Base-by-base conservation (phyloP, 1,139 yeast species). In the Spencermartinsiella ligniputridi region DNA sequence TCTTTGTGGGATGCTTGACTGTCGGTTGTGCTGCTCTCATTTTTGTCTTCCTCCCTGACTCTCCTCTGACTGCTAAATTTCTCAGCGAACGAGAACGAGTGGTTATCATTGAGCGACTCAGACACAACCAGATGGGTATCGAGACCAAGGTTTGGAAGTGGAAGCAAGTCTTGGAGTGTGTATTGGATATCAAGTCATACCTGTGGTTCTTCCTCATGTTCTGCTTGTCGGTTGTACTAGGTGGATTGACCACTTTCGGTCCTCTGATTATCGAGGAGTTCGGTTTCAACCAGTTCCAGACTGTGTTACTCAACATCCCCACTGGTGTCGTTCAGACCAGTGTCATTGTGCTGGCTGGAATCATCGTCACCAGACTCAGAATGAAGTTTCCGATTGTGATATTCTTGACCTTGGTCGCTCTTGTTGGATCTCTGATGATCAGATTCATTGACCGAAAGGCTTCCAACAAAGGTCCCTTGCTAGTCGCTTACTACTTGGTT, bases 11-110 rank as follows among this genome's bases (percentile, higher is more conserved):
- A n/a, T 40, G 27, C 22, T 29, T 32, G 17, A 40, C 44, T 15
- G 21, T 41, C 15, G 29, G 32, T 22, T 20, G 35, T 30, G 36
- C 35, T 12, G 35, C 39, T 21, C 17, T 41, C 6, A 29, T 41
- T 29, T 73, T 80, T 72, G 79, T 81, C 11, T 52, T 74, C 4
- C 58, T 79, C 34, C 85, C 85, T 2, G 78, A 76, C 55, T 65
- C 68, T 33, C 82, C 82, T 34, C 62, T 74, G n/a, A 60, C 64
- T 24, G 82, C 84, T 2, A 69, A 77, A 72, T 78, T 74, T 54
- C 65, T 79, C 35, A 64, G 66, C 11, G 71, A 69, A 8, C 66
- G 70, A 29, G 86, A 81, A 51, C 74, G 73, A 59, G 60, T 69
- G 46, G 65, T 75, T 61, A 75, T 73, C 21, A 70, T 76, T 38